Base-by-base conservation (phyloP, 306 rosid species). In the Citrullus mucosospermus region DNA sequence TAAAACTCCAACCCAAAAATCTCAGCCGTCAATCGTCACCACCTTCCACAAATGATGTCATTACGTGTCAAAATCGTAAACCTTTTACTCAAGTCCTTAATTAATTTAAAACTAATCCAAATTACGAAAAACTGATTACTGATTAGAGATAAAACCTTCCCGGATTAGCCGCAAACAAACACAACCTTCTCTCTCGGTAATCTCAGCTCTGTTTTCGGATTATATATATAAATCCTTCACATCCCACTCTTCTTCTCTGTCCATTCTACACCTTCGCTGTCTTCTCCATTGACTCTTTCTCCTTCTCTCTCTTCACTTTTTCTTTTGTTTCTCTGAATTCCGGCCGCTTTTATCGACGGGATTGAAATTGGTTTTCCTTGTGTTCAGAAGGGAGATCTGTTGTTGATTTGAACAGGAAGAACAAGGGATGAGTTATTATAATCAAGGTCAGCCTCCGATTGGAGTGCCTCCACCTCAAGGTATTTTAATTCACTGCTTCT, bases 391-490 rank as follows among this genome's bases (percentile, higher is more conserved):
- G 5, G 75, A 2, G 39, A 71, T 46, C 22, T 68, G 20, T 41
- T 50, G n/a, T 68, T 68, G 75, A 20, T 68, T 68, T 20, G 17
- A 41, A 39, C 32, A 39, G 39, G 76, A 70, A 46, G 7, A 0
- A 53, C 2, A 22, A 71, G 22, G 12, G 60, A 73, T 73, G 77
- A 73, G 77, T 73, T 73, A 73, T 73, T 73, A 73, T 16, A 73
- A 73, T 51, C 77, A 73, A 32, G 77, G 77, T 30, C 77, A 73
- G 61, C 61, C 77, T 16, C 77, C 77, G 60, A 6, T 73, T 17
- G 77, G 77, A 28, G 77, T 51, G 13, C 77, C 77, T 73, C 77
- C 77, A 14, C 77, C 77, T 28, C 77, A 73, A 51, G 77, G 77
- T 73, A 73, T 17, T 0, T 48, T 69, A 2, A 48, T 3, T 66